Percentiles rank a stretch among this genome's conserved stretches.
Conservation (phyloP, 2,329 filamentous ascomycete species). For the Ophiostoma ips region DNA sequence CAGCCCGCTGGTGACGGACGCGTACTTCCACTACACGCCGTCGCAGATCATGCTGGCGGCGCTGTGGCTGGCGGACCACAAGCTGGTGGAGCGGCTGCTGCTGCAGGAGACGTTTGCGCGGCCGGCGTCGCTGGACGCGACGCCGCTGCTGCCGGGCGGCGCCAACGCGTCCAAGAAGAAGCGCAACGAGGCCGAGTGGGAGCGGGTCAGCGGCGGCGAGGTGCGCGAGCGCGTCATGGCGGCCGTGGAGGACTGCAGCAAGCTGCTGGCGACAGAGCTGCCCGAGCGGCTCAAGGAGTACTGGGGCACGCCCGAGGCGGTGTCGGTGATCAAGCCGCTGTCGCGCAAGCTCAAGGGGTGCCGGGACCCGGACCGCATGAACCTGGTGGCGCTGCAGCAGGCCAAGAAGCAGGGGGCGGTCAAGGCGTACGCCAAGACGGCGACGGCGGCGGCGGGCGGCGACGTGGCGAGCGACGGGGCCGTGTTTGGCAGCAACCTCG, state of each 20-base stretch:
- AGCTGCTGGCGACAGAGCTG: conserved; percentile 41
- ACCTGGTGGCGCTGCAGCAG: conserved; percentile 55
- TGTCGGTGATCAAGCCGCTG: conserved; percentile 40
- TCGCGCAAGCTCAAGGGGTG: conserved; percentile 60
- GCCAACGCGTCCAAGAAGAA: conserved; percentile 12
- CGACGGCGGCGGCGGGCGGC: conserved; percentile 27
- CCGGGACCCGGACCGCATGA: conserved; percentile 58
- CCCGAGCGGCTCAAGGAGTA: conserved; percentile 40
- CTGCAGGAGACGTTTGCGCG: conserved; percentile 26
- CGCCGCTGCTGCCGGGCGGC: conserved; percentile 7
- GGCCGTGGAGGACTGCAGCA: conserved; percentile 35
- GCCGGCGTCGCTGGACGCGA: conserved; percentile 14
- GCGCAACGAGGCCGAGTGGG: conserved; percentile 12
- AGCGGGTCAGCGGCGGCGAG: conserved; percentile 17
- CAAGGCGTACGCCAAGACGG: conserved; percentile 17
- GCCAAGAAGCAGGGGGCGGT: conserved; percentile 42
- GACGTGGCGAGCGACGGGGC: conserved; percentile 12
- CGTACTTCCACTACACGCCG: conserved; percentile 93
- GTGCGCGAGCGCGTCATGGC: conserved; percentile 34
- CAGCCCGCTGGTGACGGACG: conserved; percentile 76
- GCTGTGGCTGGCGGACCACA: conserved; percentile 58
- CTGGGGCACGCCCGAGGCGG: conserved; percentile 35
- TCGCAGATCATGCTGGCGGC: conserved; percentile 86
- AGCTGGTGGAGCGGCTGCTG: conserved; percentile 38
- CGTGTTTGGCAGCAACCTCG: conserved; percentile 9